Evolutionary conservation across 2,329 filamentous ascomycete species (phyloP).

Genomic region (Apiospora koreana): DNA sequence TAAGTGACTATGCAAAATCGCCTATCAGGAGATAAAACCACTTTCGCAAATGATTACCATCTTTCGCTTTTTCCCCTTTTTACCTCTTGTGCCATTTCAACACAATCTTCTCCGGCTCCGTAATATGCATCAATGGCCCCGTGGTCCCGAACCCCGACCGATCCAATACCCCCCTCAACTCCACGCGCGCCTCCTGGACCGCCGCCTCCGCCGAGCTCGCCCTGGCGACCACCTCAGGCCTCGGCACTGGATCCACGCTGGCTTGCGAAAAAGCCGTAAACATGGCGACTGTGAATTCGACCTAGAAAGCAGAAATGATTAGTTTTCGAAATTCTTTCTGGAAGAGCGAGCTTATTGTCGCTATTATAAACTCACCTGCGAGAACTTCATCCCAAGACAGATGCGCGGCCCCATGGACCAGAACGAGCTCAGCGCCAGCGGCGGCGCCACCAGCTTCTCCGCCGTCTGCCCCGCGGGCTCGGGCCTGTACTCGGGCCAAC

Average conservation of each 20-base stretch:
- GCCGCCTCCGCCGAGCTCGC: not conserved
- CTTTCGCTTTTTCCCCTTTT: not conserved
- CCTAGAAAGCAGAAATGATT: not conserved
- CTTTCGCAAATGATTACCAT: not conserved
- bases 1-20: no score
- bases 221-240: not conserved
- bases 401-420: constrained; percentile 11
- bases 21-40: not conserved
- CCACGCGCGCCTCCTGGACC: not conserved
- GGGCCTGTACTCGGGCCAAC: constrained; percentile 8
- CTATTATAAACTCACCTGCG: not conserved
- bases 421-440: not conserved
- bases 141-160: not conserved
- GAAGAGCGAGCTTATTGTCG: no score
- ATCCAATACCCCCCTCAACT: not conserved
- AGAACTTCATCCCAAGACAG: constrained; percentile 11
- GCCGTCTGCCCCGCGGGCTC: constrained; percentile 7
- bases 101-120: constrained; percentile 11
- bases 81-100: constrained; percentile 3
- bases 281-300: constrained; percentile 8
- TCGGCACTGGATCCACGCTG: not conserved
- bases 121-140: constrained; percentile 6
- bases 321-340: no score
- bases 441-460: constrained; percentile 11
- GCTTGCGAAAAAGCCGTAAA: constrained; percentile 10